Base-by-base conservation (phyloP, 495 filamentous ascomycete species). In the Hypoxylon fuscum region DNA sequence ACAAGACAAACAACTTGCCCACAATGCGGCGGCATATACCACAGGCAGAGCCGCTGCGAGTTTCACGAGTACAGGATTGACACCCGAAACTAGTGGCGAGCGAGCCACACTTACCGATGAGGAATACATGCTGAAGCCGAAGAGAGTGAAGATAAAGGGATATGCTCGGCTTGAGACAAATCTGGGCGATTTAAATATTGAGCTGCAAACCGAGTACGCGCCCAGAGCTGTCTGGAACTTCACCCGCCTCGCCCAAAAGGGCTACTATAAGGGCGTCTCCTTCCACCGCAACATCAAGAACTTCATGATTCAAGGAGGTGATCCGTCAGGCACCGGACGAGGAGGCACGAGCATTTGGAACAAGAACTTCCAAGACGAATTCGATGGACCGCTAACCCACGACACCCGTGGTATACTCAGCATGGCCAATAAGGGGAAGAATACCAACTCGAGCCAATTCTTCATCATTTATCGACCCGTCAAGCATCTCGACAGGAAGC, bases 251-350 rank as follows among this genome's bases (percentile, higher is more conserved):
- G 84, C 93, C 8, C 90, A 96, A 68, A 89, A 86, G 56, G 96
- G 94, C 0, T 96, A 96, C 76, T 99, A 97, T 78, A 85, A 84
- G 41, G 83, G 80, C 68, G 85, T 96, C 6, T 64, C 81, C 17
- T 98, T 98, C 70, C 95, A 99, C 73, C 87, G 95, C 46, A 96
- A 92, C 71, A 97, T 99, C 68, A 83, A 84, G 21, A 92, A 90
- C 58, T 99, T 99, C 74, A 99, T 99, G 95, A 90, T 98, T 55
- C 95, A 99, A 71, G 96, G 96, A 51, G 95, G 95, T 57, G 95
- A 98, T 70, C 95, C 95, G 0, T 90, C 90, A 0, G 93, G 93
- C 0, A 96, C 92, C 1, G 95, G 95, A 7, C 81, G 89, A 32
- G 94, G 94, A n/a, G 95, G 95, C 0, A 78, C 84, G 35, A 92